Base-by-base conservation (phyloP, 495 filamentous ascomycete species). In the Xylaria grammica region DNA sequence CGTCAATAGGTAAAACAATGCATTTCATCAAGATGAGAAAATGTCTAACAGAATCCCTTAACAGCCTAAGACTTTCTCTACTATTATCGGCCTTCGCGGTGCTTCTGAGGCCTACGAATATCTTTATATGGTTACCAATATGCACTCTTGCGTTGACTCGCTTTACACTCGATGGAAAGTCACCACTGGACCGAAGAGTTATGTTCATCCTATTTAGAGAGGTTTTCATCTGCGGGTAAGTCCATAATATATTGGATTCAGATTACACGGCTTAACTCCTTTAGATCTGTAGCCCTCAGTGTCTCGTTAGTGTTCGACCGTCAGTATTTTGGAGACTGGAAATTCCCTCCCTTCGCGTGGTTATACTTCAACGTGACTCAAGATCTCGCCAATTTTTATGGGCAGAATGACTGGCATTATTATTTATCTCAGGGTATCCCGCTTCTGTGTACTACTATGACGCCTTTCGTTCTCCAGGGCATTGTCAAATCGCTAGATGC, bases 341-440 rank as follows among this genome's bases (percentile, higher is more conserved):
- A 92, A 3, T 93, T 99, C 65, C 95, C 95, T 26, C 92, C 94
- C 0, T 82, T 96, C 58, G 87, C 87, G 51, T 99, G 93, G 80
- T 82, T 98, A 24, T 87, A 96, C 74, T 96, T 97, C 84, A 99
- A 99, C 77, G 79, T 99, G 42, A 85, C 88, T 10, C 89, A 96
- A 72, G 89, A 87, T 9, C 82, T 99, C 15, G 90, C 95, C 32
- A 83, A 91, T 17, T 97, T 97, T 75, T 99, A 99, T 72, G 95
- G 95, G n/a, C 82, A 78, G 32, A 98, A 97, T 78, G 85, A 90
- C 52, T 90, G 89, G 85, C 92, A 97, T 69, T 99, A 98, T 77
- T 99, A 97, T 75, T 75, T 94, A 15, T 89, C 89, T 2, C 92
- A 99, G 79, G 95, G 93, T 34, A 84, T 94, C 19, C 95, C 94